These are phyloP conservation scores for Podaxis sp. DNA, from an alignment of 768 basidiomycete genomes.

Conservation along the genomic window DNA sequence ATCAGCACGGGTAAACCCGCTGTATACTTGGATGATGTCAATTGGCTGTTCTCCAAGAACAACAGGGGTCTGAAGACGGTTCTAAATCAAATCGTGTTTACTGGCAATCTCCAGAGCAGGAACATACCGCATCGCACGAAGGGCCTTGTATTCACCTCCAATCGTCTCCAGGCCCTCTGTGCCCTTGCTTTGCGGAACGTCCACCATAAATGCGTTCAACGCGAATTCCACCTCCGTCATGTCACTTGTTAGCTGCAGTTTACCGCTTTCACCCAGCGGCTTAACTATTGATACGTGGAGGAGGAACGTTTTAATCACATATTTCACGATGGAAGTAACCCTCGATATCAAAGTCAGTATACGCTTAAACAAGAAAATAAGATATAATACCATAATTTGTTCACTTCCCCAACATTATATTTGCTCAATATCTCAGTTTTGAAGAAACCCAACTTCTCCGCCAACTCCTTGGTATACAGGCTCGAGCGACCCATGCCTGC, in stretches of 20 bases:
- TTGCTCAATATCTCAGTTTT: conserved; percentile 72
- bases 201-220: conserved; percentile 72
- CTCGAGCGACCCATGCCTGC: conserved; percentile 68
- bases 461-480: conserved; percentile 88
- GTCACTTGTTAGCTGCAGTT: conserved; percentile 91
- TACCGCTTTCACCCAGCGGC: conserved; percentile 89
- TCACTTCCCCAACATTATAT: conserved; percentile 70
- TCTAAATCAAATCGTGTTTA: conserved; percentile 1
- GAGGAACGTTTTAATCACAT: conserved; percentile 83
- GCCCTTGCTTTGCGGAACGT: conserved; percentile 54
- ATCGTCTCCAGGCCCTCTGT: conserved; percentile 63
- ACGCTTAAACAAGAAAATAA: conserved; percentile 5
- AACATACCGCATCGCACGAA: conserved; percentile 83
- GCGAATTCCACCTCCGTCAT: conserved; percentile 97
- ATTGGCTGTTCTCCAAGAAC: conserved; percentile 77
- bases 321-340: conserved; percentile 66
- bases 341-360: conserved; percentile 30
- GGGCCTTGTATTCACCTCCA: conserved; percentile 82
- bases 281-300: conserved; percentile 91
- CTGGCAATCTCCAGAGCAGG: not conserved
- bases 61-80: conserved; percentile 63
- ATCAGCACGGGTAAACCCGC: conserved; percentile 81
- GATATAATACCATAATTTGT: conserved; percentile 62
- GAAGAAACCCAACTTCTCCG: conserved; percentile 83
- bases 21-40: conserved; percentile 67